phyloP scores from a whole-genome alignment of 371 early-diverging fungal genomes.

The Capillidium heterosporum region DNA sequence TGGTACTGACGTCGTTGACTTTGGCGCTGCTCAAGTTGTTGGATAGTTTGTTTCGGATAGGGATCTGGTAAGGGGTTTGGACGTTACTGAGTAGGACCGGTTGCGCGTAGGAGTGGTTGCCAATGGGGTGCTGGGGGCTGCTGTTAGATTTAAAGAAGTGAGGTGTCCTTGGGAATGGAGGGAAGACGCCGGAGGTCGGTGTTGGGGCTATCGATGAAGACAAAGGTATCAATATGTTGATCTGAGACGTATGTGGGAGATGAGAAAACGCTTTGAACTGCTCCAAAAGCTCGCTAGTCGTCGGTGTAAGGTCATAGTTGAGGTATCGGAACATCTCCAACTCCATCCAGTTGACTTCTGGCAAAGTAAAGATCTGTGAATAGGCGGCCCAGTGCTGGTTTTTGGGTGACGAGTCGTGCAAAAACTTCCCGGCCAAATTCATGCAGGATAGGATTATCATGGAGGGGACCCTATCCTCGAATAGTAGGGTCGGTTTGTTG shows the following conservation, averaged over 20 bases:
- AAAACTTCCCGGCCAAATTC: constrained; percentile 48
- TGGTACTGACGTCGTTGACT: no score
- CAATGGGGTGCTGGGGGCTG: no score
- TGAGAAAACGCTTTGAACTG: neutral
- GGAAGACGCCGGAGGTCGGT: neutral
- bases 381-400: constrained; percentile 63
- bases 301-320: neutral
- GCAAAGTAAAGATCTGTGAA: constrained; percentile 7
- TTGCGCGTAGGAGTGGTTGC: no score
- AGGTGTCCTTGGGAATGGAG: neutral
- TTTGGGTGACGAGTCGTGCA: constrained; percentile 53
- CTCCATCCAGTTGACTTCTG: neutral
- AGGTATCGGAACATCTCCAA: neutral
- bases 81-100: no score
- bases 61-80: no score
- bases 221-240: neutral
- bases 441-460: constrained; percentile 55
- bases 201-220: neutral
- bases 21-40: no score
- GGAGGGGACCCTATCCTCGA: constrained; percentile 28
- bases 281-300: neutral
- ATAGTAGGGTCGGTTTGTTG: neutral
- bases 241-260: neutral
- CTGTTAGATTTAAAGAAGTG: no score
- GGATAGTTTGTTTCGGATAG: no score